Base-by-base conservation (phyloP, 2,329 filamentous ascomycete genomes). In the Trichoderma pleuroti region DNA sequence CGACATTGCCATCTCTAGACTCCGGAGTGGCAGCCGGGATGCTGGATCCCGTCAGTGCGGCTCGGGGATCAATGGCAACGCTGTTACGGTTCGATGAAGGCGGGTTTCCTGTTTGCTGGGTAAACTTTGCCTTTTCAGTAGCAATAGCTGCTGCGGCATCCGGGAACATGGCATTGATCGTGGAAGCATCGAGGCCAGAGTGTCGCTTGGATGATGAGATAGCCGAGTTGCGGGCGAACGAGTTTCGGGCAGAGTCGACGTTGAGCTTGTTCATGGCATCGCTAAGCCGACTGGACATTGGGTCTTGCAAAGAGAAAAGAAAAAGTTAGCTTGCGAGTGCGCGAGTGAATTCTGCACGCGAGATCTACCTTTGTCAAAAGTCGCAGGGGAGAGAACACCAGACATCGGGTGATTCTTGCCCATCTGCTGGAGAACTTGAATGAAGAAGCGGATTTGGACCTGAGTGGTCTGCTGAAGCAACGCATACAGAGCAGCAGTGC, bases 371-470 rank as follows among this genome's bases (percentile, higher is more conserved):
- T 98, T 98, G 80, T 98, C 96, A 81, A 98, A 98, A 79, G 94
- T 97, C 69, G 96, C 92, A 34, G 96, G 96, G 32, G 96, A 98
- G 66, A 99, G 83, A 46, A 99, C 92, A 67, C 95, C 93, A 42
- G 95, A 97, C 93, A 98, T 97, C 32, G 96, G 96, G 81, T 98
- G 94, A 77, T 91, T 97, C 84, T 98, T 97, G 74, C 94, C 94
- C 96, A 98, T 99, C 81, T 99, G 96, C 84, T 98, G 94, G 76
- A 99, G 86, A 60, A 99, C 94, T 82, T 98, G 95, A 76, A 98
- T 98, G 83, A 99, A 99, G 86, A 99, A 99, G 69, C 96, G 91
- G 79, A 98, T 97, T 84, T 99, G 96, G 72, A 99, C 95, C 83
- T 98, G 96, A 5, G 96, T 99, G 7, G 96, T 98, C 86, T 99